phyloP scores from a whole-genome alignment of 1,284 basidiomycete genomes.

The Trichosporon asahii region DNA sequence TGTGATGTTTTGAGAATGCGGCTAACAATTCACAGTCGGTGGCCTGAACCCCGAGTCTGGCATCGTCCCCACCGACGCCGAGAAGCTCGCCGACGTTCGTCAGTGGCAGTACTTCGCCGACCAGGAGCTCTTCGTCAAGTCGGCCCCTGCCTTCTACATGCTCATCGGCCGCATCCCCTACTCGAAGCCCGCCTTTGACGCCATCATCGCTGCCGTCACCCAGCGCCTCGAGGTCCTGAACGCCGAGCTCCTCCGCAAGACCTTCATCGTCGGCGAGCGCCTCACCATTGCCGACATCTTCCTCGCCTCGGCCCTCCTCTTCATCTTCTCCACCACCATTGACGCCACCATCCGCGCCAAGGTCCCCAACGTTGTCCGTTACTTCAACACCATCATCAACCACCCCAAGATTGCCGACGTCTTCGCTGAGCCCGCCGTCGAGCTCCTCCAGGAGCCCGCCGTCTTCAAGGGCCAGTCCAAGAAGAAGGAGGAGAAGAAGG shows the following conservation, averaged over 20 bases:
- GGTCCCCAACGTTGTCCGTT: slow-evolving; percentile 75
- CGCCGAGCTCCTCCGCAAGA: slow-evolving; percentile 69
- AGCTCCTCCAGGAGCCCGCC: slow-evolving; percentile 68
- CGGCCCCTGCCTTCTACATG: slow-evolving; percentile 52
- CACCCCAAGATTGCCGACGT: slow-evolving; percentile 69
- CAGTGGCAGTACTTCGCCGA: slow-evolving; percentile 67
- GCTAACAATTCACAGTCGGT: slow-evolving; percentile 60
- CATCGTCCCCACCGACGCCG: slow-evolving; percentile 59
- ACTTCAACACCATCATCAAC: slow-evolving; percentile 72
- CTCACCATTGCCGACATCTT: slow-evolving; percentile 88
- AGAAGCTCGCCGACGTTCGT: slow-evolving; percentile 63
- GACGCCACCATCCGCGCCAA: slow-evolving; percentile 66
- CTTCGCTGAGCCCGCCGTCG: slow-evolving; percentile 58
- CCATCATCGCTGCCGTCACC: slow-evolving; percentile 33
- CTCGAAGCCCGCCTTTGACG: slow-evolving; percentile 58
- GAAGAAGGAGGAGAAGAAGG: slow-evolving; percentile 65
- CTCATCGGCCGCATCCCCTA: slow-evolving; percentile 56
- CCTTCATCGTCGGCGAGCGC: slow-evolving; percentile 90
- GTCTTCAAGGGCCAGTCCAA: slow-evolving; percentile 72
- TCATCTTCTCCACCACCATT: slow-evolving; percentile 56
- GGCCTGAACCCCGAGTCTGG: slow-evolving; percentile 64
- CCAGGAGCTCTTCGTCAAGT: slow-evolving; percentile 54
- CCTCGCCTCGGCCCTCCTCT: slow-evolving; percentile 62
- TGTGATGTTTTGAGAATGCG: neutral
- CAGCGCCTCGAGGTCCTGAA: slow-evolving; percentile 59